Evolutionary conservation across 345 rosid species (phyloP).

Genomic region (Draba incana): DNA sequence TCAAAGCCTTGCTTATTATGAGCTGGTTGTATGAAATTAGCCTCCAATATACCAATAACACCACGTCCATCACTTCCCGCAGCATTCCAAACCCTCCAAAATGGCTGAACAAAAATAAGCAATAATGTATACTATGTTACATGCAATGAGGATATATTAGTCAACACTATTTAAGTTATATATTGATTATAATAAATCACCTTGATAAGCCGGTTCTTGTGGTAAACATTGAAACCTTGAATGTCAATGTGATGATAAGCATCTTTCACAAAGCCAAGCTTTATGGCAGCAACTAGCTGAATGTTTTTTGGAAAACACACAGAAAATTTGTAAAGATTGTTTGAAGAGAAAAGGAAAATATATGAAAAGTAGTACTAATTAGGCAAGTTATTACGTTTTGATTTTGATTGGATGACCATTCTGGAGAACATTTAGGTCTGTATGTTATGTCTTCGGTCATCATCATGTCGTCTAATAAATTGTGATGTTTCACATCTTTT

Average conservation of each 20-base stretch:
- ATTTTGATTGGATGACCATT: slow-evolving; percentile 33
- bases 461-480: slow-evolving; percentile 67
- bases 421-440: slow-evolving; percentile 50
- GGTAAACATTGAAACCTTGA: slow-evolving; percentile 86
- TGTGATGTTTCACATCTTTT: slow-evolving; percentile 61
- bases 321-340: neutral
- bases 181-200: slow-evolving; percentile 42
- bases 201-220: slow-evolving; percentile 82
- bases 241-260: slow-evolving; percentile 67
- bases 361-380: neutral
- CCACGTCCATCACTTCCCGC: slow-evolving; percentile 89
- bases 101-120: slow-evolving; percentile 55
- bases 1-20: slow-evolving; percentile 91
- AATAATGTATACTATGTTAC: neutral
- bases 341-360: neutral
- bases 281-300: slow-evolving; percentile 60
- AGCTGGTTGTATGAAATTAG: slow-evolving; percentile 82
- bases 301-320: neutral
- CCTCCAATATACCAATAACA: slow-evolving; percentile 79
- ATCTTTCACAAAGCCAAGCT: slow-evolving; percentile 84
- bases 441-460: slow-evolving; percentile 44
- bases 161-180: neutral
- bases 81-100: slow-evolving; percentile 88
- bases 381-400: slow-evolving; percentile 44
- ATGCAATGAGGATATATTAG: neutral